These are phyloP conservation scores for Sisymbrium altissimum DNA, from an alignment of 345 rosid species.

Conservation along the genomic window DNA sequence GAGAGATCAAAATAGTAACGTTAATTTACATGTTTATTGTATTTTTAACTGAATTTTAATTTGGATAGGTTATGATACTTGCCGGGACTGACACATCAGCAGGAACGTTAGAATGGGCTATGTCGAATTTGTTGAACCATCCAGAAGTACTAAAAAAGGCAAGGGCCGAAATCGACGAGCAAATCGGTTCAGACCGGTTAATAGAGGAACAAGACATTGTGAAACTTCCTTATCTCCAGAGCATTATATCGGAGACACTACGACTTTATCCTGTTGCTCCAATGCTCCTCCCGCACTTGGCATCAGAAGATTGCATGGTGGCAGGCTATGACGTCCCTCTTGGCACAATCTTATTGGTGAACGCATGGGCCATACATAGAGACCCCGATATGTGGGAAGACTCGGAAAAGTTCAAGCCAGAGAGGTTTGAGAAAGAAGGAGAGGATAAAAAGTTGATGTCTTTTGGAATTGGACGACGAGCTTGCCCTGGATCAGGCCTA, in stretches of 20 bases:
- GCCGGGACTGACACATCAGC: constrained; percentile 40
- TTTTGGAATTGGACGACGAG: constrained; percentile 38
- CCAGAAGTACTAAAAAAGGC: constrained; percentile 38
- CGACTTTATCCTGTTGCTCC: constrained; percentile 40
- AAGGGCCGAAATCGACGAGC: constrained; percentile 16
- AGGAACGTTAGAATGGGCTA: constrained; percentile 23
- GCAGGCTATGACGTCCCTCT: constrained; percentile 39
- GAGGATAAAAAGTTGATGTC: constrained; percentile 31
- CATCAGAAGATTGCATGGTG: constrained; percentile 38
- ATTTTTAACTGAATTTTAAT: background rate
- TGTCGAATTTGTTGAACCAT: constrained; percentile 31
- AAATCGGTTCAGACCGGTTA: constrained; percentile 29
- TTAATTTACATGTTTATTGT: background rate
- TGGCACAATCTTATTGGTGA: constrained; percentile 33
- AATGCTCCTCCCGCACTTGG: constrained; percentile 33
- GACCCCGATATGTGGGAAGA: constrained; percentile 20
- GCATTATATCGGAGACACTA: constrained; percentile 22
- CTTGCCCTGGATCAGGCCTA: constrained; percentile 40
- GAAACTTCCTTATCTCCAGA: constrained; percentile 40
- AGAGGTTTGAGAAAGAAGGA: constrained; percentile 18
- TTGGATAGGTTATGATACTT: constrained; percentile 30
- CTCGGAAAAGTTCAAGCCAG: constrained; percentile 18
- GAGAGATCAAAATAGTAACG: background rate
- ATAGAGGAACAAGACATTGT: constrained; percentile 37
- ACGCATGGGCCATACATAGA: constrained; percentile 24